Evolutionary conservation across 2,329 filamentous ascomycete genomes (phyloP), one percentile per base, ranked within the genome.

Genomic region (Talaromyces sp.): DNA sequence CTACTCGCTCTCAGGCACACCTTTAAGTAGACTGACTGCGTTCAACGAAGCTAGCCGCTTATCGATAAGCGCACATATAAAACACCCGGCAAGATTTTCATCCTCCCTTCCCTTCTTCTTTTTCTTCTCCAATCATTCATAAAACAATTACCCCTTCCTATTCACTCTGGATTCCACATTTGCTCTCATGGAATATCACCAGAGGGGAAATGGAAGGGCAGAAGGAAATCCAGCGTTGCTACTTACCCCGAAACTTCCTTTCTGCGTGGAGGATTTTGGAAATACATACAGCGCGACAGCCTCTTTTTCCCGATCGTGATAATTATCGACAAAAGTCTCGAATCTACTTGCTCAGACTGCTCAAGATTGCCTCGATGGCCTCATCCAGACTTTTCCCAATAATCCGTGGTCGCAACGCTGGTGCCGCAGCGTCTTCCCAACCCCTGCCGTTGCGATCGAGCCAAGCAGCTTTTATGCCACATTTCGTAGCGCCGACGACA

Each of bases 401-500:
- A 9, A 84, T 72, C 0, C 82, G 85, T 21, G 88, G 88, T 58
- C 73, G 73, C 16, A 78, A 71, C 5, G 68, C 75, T 6, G 80
- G 79, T 4, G 83, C 81, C 52, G 90, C 74, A 9, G 75, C 76
- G 76, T 92, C 89, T 64, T 81, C 77, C 89, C 89, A 92, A 2
- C 88, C 88, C 8, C 74, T 79, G 0, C 83, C 83, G 14, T 71
- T 73, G 28, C 89, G 78, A 75, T 91, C 87, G 5, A 92, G 83
- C 86, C 87, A 92, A 12, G 82, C 85, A 25, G 86, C 83, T 68
- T 83, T 81, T 76, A 91, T 76, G 0, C 88, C 88, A 5, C 82
- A 79, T 1, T 80, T 79, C 64, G 80, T 81, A 0, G 88, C 86
- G 0, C 90, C 89, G 0, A 86, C 82, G 16, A 89, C 77, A 71